A percentile compares a stretch with the other conserved stretches of the same genome.
Evolutionary conservation across 495 filamentous ascomycete species (phyloP).

Genomic region (Articulospora tetracladia): DNA sequence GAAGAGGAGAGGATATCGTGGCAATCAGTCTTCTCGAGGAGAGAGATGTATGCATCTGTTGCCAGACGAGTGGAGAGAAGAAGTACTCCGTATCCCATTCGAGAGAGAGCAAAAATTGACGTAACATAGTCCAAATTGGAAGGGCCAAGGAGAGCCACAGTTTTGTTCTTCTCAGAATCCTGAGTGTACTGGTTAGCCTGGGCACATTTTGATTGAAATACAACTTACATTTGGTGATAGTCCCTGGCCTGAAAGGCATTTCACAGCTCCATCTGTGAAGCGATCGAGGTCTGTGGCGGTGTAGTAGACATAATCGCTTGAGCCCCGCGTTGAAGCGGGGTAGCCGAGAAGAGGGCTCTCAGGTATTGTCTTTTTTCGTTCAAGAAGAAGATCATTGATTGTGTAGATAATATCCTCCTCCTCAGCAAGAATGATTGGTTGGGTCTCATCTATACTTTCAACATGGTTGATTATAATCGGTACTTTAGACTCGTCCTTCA

Average conservation of each 20-base stretch:
- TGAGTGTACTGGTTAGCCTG: background rate
- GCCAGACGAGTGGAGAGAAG: conserved; percentile 56
- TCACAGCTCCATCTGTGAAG: conserved; percentile 45
- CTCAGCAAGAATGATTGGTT: background rate
- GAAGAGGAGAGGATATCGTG: conserved; percentile 33
- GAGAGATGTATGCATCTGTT: conserved; percentile 44
- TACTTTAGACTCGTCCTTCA: background rate
- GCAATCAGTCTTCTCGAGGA: conserved; percentile 39
- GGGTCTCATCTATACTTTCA: background rate
- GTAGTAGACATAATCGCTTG: conserved; percentile 44
- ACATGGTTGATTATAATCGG: background rate
- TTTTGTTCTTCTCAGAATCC: background rate
- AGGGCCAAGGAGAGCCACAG: conserved; percentile 46
- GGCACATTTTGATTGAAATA: background rate
- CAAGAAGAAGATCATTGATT: conserved; percentile 38
- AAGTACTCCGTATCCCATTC: conserved; percentile 54
- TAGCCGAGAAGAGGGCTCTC: conserved; percentile 21
- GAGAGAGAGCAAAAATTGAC: conserved; percentile 53
- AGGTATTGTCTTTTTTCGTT: conserved; percentile 9
- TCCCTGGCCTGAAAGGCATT: conserved; percentile 35
- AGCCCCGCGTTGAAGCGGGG: conserved; percentile 6
- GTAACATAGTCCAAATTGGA: conserved; percentile 55
- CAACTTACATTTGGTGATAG: conserved; percentile 20
- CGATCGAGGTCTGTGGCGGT: conserved; percentile 48
- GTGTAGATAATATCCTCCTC: conserved; percentile 2